phyloP scores from a whole-genome alignment of 371 early-diverging fungal genomes.

The Mucor mucedo region DNA sequence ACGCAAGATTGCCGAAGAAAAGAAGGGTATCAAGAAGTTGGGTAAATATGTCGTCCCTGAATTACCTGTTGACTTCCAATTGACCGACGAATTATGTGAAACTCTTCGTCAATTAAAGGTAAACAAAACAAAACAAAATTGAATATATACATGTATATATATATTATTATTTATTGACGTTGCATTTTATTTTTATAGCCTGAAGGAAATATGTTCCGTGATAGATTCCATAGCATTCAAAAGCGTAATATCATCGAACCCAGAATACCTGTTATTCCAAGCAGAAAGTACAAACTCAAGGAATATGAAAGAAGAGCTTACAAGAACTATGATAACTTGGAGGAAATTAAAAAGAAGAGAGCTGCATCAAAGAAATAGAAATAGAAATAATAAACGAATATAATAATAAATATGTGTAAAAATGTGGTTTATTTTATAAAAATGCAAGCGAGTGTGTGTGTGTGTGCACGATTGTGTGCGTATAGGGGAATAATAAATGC shows the following conservation, averaged over 20 bases:
- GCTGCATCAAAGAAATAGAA: background rate
- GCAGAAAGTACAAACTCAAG: slow-evolving; percentile 52
- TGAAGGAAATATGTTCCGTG: slow-evolving; percentile 85
- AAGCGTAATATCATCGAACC: slow-evolving; percentile 90
- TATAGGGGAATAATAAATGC: background rate
- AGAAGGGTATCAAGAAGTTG: slow-evolving; percentile 56
- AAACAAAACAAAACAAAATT: background rate
- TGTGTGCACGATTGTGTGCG: background rate
- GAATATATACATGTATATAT: slow-evolving; percentile 10
- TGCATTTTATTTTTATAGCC: slow-evolving; percentile 57
- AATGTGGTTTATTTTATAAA: slow-evolving; percentile 1
- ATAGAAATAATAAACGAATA: slow-evolving; percentile 1
- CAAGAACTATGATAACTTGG: slow-evolving; percentile 44
- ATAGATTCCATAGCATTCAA: slow-evolving; percentile 82
- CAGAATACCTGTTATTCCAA: slow-evolving; percentile 59
- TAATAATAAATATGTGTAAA: background rate
- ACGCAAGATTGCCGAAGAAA: slow-evolving; percentile 44
- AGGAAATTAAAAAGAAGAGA: slow-evolving; percentile 28
- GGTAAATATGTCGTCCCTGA: slow-evolving; percentile 54
- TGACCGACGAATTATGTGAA: slow-evolving; percentile 65
- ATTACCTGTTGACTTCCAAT: slow-evolving; percentile 58
- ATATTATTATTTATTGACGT: background rate
- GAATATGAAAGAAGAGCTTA: slow-evolving; percentile 65
- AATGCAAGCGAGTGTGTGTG: background rate
- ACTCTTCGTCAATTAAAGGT: slow-evolving; percentile 63